Percentiles rank a stretch among this genome's conserved stretches.
Evolutionary conservation across 2,329 filamentous ascomycete species (phyloP).

Genomic region (Diaporthe vexans): DNA sequence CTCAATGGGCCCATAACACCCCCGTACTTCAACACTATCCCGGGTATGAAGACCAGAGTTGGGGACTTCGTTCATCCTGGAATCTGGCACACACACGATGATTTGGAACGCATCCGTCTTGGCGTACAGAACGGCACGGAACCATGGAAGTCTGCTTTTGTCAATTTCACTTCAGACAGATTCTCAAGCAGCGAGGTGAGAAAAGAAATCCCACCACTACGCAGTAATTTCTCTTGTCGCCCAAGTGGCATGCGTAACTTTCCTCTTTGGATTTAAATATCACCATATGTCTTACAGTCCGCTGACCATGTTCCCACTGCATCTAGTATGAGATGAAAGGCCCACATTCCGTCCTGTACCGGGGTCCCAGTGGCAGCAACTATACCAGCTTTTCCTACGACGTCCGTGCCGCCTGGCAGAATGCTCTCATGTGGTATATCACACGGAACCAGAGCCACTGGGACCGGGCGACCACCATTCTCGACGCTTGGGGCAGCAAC

Average conservation of each 20-base stretch:
- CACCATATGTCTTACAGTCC: not conserved
- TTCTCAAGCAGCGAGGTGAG: slow-evolving; percentile 39
- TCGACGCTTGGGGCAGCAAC: slow-evolving; percentile 54
- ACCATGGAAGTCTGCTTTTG: slow-evolving; percentile 42
- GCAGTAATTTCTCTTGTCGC: not conserved
- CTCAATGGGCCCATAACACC: slow-evolving; percentile 46
- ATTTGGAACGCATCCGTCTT: slow-evolving; percentile 49
- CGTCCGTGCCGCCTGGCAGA: slow-evolving; percentile 55
- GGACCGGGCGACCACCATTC: slow-evolving; percentile 51
- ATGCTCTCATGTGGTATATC: slow-evolving; percentile 59
- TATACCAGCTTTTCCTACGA: slow-evolving; percentile 54
- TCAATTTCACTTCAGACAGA: slow-evolving; percentile 41
- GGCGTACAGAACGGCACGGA: slow-evolving; percentile 44
- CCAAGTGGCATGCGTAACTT: fast-evolving
- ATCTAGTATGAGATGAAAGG: slow-evolving; percentile 49
- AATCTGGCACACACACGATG: slow-evolving; percentile 52
- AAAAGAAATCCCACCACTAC: not conserved
- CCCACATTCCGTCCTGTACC: slow-evolving; percentile 50
- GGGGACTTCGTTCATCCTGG: slow-evolving; percentile 51
- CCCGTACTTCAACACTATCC: slow-evolving; percentile 42
- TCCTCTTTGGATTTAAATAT: not conserved
- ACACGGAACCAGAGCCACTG: slow-evolving; percentile 54
- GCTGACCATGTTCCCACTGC: not conserved
- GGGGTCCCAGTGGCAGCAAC: slow-evolving; percentile 51
- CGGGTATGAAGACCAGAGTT: slow-evolving; percentile 42